phyloP scores from a whole-genome alignment of 495 filamentous ascomycete genomes.

The Penicillium roqueforti region DNA sequence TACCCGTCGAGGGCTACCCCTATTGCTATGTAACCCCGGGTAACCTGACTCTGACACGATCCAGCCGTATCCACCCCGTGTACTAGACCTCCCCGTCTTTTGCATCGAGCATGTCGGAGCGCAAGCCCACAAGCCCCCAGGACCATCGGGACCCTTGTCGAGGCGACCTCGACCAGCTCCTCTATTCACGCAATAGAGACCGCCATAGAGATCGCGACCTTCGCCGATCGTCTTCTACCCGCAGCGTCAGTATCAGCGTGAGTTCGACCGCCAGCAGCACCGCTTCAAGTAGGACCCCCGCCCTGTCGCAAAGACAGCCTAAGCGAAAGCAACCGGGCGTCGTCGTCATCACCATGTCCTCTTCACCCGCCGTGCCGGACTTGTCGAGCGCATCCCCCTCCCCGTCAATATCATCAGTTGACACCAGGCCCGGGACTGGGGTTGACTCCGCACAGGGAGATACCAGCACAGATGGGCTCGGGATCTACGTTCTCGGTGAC shows the following conservation, averaged over 20 bases:
- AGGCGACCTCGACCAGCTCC: conserved; percentile 1
- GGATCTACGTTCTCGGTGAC: conserved; percentile 19
- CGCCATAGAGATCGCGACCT: neutral
- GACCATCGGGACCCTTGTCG: neutral
- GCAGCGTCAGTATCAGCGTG: conserved; percentile 2
- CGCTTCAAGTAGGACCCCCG: neutral
- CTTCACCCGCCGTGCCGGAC: conserved; percentile 17
- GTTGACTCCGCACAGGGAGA: neutral
- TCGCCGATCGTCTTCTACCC: neutral
- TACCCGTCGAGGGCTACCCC: neutral
- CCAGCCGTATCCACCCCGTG: neutral
- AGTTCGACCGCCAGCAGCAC: neutral
- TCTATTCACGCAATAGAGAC: neutral
- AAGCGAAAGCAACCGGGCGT: conserved; percentile 12
- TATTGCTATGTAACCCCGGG: conserved; percentile 1
- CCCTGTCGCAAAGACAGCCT: conserved; percentile 6
- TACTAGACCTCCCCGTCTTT: neutral
- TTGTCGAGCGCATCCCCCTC: conserved; percentile 23
- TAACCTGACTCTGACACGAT: conserved; percentile 2
- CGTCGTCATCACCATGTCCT: conserved; percentile 16
- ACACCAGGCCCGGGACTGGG: conserved; percentile 13
- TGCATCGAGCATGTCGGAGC: conserved; percentile 26
- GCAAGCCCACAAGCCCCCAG: neutral
- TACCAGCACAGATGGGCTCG: conserved; percentile 7
- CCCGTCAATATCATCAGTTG: conserved; percentile 22